phyloP scores from a whole-genome alignment of 1,284 basidiomycete species.

The Papiliotrema terrestris region DNA sequence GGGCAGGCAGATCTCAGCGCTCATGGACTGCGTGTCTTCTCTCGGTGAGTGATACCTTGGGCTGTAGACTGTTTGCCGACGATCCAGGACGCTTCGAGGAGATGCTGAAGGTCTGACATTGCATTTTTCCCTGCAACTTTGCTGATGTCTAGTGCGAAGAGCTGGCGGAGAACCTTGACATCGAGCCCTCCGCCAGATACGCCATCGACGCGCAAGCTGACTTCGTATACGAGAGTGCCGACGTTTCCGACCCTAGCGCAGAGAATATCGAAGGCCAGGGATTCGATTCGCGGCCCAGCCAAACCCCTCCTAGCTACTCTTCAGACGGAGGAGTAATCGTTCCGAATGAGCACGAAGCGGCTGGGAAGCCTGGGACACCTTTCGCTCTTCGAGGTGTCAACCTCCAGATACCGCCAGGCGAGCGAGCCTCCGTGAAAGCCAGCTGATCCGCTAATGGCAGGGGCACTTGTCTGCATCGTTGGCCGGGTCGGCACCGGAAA shows the following conservation, averaged over 20 bases:
- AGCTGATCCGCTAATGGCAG: slow-evolving; percentile 2
- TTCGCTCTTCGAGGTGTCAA: slow-evolving; percentile 59
- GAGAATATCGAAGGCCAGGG: too few species aligned
- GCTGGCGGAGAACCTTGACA: slow-evolving; percentile 55
- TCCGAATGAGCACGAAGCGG: too few species aligned
- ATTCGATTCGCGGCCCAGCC: too few species aligned
- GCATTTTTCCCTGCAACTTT: background rate
- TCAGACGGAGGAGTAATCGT: too few species aligned
- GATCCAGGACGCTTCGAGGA: slow-evolving; percentile 54
- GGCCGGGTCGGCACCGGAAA: slow-evolving; percentile 40
- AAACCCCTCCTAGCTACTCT: too few species aligned
- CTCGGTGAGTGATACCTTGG: background rate
- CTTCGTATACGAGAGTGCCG: too few species aligned
- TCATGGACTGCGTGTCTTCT: slow-evolving; percentile 54
- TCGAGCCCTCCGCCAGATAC: slow-evolving; percentile 45
- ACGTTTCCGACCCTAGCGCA: too few species aligned
- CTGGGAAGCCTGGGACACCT: slow-evolving; percentile 42
- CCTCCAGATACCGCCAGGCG: slow-evolving; percentile 56
- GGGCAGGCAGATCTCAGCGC: slow-evolving; percentile 40
- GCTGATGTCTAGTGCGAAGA: slow-evolving; percentile 54
- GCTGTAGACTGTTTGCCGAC: background rate
- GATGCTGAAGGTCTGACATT: slow-evolving; percentile 53
- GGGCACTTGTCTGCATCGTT: slow-evolving; percentile 30
- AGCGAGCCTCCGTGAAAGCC: background rate
- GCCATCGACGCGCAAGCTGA: too few species aligned